Evolutionary conservation across 306 rosid genomes (phyloP).

Genomic region (Calophaca sinica): DNA sequence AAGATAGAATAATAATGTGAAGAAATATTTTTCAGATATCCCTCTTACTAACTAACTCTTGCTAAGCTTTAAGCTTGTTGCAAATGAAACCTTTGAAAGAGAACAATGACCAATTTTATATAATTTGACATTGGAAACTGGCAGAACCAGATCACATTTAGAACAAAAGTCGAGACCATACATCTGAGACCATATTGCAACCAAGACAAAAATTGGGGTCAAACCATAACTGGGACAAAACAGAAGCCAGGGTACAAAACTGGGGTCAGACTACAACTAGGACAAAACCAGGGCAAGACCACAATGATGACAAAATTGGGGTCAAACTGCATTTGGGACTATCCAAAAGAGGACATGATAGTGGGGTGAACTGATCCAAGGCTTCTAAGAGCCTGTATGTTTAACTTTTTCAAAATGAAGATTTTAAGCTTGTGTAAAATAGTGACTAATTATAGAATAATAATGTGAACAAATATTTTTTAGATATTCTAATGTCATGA

Average conservation of each 20-base stretch:
- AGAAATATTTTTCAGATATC: no score
- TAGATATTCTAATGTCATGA: not conserved
- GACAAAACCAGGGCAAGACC: not conserved
- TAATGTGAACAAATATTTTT: not conserved
- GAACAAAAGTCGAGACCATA: not conserved
- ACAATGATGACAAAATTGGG: no score
- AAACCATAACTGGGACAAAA: not conserved
- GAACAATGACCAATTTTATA: not conserved
- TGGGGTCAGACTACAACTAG: not conserved
- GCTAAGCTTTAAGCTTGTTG: not conserved
- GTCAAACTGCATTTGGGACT: no score
- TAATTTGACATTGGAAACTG: not conserved
- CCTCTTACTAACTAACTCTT: no score
- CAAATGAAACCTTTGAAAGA: not conserved
- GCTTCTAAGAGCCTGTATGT: no score
- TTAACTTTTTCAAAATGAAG: no score
- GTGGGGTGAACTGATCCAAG: no score
- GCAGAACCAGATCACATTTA: not conserved
- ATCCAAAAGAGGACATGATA: no score
- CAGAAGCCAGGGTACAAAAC: not conserved
- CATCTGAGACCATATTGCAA: not conserved
- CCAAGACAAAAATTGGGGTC: not conserved
- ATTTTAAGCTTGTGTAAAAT: not conserved
- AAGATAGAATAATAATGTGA: no score
- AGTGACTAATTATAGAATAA: not conserved